These are phyloP conservation scores for Entrophospora sp. DNA, from an alignment of 192 early-diverging fungal genomes.

Conservation along the genomic window DNA sequence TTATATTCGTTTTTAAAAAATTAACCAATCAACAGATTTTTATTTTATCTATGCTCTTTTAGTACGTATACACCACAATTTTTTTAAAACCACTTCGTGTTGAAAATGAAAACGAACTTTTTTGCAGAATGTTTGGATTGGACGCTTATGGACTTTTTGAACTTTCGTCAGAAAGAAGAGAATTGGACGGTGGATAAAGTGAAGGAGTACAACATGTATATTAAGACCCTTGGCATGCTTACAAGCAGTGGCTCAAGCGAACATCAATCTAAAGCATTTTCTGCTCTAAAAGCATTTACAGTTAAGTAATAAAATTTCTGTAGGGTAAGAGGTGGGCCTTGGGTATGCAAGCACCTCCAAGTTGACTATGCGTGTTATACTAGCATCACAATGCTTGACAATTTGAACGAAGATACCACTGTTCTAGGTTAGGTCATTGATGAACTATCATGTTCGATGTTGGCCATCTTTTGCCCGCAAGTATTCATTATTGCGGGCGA, in stretches of 20 bases:
- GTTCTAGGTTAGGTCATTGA: neutral
- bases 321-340: slow-evolving; percentile 4
- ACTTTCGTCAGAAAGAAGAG: neutral
- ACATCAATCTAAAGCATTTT: neutral
- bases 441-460: slow-evolving; percentile 4
- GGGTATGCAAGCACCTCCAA: neutral
- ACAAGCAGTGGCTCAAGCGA: neutral
- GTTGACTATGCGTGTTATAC: slow-evolving; percentile 5
- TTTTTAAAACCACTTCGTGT: neutral
- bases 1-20: no score
- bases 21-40: no score
- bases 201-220: neutral
- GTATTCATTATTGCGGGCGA: no score
- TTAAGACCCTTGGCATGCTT: neutral
- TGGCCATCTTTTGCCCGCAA: neutral
- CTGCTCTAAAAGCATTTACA: neutral
- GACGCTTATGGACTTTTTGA: neutral
- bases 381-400: neutral
- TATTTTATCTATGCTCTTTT: no score
- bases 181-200: neutral
- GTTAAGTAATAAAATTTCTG: neutral
- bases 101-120: neutral
- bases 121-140: neutral
- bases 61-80: no score
- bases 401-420: slow-evolving; percentile 5